Base-by-base conservation (phyloP, 805 yeast species). In the Ogataea corticis region DNA sequence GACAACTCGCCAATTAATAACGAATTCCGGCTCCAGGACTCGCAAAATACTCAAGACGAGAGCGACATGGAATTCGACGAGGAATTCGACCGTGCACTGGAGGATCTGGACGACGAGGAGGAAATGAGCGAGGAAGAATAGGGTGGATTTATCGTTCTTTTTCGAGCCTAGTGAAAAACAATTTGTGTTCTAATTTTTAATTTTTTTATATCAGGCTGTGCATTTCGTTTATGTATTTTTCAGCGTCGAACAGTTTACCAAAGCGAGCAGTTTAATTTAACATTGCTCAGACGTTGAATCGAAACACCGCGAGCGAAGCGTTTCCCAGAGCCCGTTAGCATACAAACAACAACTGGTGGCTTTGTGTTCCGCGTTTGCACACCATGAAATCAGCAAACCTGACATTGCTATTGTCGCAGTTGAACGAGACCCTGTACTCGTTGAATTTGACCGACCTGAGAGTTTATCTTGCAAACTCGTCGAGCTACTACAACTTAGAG, bases 121-220 rank as follows among this genome's bases (percentile, higher is more conserved):
- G 61, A 56, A n/a, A 55, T 54, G 47, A 59, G 62, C 44, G 65
- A 61, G 43, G 65, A 61, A 40, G 65, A 61, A 41, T 61, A 19
- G 17, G 7, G 21, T 21, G 16, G 27, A 13, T 19, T 6, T 21
- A 21, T 21, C 25, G 25, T 21, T 21, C 25, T 21, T 21, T 21
- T 21, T 21, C 9, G 25, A 21, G 25, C 5, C 9, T 21, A 9
- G 25, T 21, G 25, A 5, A 9, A 21, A 21, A 21, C 9, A 21
- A 21, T 21, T n/a, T n/a, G n/a, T n/a, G n/a, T n/a, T 21, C 5
- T 21, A 21, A 21, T 21, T 21, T 21, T 21, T 21, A 21, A 21
- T 6, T 21, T 21, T 6, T 21, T 21, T 21, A 9, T 21, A 6
- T 21, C 25, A 21, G 25, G 25, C 25, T 21, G 25, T 21, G 25